Evolutionary conservation across 768 basidiomycete genomes (phyloP).

Genomic region (Amanita phalloides): DNA sequence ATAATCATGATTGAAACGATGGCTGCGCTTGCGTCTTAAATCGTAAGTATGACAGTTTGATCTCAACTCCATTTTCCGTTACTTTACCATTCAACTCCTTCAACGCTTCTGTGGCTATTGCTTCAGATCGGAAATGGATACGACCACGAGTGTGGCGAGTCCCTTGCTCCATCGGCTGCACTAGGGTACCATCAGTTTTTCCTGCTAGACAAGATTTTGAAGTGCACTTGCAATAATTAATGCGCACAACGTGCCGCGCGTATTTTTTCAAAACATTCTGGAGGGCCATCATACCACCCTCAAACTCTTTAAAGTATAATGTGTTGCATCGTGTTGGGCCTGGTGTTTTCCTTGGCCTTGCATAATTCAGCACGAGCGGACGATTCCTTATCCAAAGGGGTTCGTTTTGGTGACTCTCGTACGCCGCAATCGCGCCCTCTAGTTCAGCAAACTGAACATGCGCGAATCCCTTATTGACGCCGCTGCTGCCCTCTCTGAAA

Average conservation of each 20-base stretch:
- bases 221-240: neutral
- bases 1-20: too few relatives aligned
- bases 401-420: neutral
- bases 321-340: neutral
- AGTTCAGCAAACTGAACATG: neutral
- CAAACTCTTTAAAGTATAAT: neutral
- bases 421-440: neutral
- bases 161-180: neutral
- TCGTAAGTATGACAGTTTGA: too few relatives aligned
- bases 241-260: neutral
- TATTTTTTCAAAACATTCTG: neutral
- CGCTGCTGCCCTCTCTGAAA: neutral
- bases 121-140: too few relatives aligned
- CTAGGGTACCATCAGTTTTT: neutral
- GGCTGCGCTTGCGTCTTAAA: too few relatives aligned
- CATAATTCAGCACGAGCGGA: neutral
- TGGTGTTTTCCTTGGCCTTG: neutral
- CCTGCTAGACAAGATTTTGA: neutral
- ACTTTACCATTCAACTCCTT: too few relatives aligned
- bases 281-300: neutral
- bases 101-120: too few relatives aligned
- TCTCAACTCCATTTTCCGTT: too few relatives aligned
- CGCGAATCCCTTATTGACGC: neutral
- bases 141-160: too few relatives aligned
- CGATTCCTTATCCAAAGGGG: neutral